Evolutionary conservation across 108 stramenopile species (phyloP).

Genomic region (Tribonema minus): DNA sequence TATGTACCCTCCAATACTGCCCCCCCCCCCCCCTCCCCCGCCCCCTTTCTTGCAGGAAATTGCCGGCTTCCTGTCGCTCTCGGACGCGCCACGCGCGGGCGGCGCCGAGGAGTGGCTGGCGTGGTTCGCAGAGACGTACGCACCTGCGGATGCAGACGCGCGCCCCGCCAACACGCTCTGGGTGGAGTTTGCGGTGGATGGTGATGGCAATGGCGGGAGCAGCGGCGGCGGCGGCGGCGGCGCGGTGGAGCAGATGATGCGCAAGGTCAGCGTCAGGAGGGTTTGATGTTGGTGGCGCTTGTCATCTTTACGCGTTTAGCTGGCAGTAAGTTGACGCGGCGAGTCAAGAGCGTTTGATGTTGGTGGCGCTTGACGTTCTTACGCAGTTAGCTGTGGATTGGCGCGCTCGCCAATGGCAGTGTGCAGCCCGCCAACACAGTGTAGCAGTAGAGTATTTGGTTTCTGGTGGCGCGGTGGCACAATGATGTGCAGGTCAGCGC

Average conservation of each 20-base stretch:
- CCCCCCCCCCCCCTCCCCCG: neutral
- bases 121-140: slow-evolving; percentile 39
- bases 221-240: neutral
- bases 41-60: neutral
- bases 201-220: neutral
- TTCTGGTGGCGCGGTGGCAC: too few species aligned
- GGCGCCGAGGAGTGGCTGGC: slow-evolving; percentile 19
- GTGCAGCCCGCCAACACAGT: too few species aligned
- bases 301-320: too few species aligned
- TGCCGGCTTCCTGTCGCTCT: slow-evolving; percentile 14
- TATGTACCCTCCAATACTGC: too few species aligned
- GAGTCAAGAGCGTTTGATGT: too few species aligned
- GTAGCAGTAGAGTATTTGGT: too few species aligned
- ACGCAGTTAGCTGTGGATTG: too few species aligned
- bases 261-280: slow-evolving; percentile 7
- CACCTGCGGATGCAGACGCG: slow-evolving; percentile 23
- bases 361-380: too few species aligned
- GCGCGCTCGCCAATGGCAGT: too few species aligned
- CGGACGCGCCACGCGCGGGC: slow-evolving; percentile 28
- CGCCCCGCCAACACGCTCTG: slow-evolving; percentile 45
- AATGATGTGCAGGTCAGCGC: too few species aligned
- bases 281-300: too few species aligned
- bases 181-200: slow-evolving; percentile 41
- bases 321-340: too few species aligned
- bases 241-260: slow-evolving; percentile 13